phyloP scores from a whole-genome alignment of 1,284 basidiomycete genomes.

The Ustilago shanxiensis region DNA sequence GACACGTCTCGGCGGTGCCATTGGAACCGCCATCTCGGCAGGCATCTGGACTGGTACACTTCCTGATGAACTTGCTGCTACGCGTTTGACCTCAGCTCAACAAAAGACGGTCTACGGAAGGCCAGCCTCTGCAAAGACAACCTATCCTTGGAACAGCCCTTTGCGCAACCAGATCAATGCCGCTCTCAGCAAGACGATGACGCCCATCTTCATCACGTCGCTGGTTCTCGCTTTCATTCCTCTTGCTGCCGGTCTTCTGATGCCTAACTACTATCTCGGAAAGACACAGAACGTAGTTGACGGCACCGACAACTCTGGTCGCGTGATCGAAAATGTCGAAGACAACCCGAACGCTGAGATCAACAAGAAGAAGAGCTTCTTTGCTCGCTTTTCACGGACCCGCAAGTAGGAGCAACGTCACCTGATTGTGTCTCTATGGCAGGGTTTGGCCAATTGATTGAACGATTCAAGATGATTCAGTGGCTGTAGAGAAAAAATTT shows the following conservation, averaged over 20 bases:
- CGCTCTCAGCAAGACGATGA: conserved; percentile 24
- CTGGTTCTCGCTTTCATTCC: conserved; percentile 64
- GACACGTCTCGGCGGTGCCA: conserved; percentile 70
- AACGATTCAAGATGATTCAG: too few species aligned
- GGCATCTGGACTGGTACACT: conserved; percentile 69
- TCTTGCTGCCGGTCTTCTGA: conserved; percentile 69
- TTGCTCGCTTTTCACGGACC: conserved; percentile 8
- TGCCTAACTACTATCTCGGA: conserved; percentile 71
- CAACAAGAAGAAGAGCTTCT: conserved; percentile 24
- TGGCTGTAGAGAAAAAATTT: too few species aligned
- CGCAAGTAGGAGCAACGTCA: too few species aligned
- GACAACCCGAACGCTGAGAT: conserved; percentile 17
- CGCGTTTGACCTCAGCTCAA: conserved; percentile 36
- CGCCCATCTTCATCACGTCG: conserved; percentile 27
- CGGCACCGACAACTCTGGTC: conserved; percentile 59
- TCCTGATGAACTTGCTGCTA: conserved; percentile 72
- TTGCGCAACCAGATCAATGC: conserved; percentile 15
- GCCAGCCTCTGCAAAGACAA: conserved; percentile 1
- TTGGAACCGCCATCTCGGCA: conserved; percentile 68
- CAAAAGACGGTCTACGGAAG: conserved; percentile 12
- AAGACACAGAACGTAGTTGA: conserved; percentile 72
- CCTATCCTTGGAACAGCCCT: conserved; percentile 11
- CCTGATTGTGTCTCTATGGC: too few species aligned
- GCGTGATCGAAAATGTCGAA: conserved; percentile 16
- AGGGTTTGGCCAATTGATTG: too few species aligned